phyloP scores from a whole-genome alignment of 768 basidiomycete species.

The Coprinopsis sp. region DNA sequence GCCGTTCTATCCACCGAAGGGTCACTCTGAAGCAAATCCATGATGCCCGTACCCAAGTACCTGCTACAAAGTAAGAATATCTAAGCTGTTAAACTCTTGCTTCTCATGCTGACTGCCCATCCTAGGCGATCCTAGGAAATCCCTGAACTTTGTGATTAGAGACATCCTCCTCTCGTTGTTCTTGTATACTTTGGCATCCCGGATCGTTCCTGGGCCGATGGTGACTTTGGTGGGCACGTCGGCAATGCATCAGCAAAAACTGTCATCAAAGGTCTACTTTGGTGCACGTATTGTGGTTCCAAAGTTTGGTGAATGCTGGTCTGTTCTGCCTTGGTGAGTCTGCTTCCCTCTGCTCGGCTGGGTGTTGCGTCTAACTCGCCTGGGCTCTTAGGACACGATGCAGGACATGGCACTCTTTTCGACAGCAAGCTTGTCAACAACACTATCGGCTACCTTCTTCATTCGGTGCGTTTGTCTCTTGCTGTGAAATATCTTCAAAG shows the following conservation, averaged over 20 bases:
- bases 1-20: slow-evolving; percentile 46
- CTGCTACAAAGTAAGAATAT: slow-evolving; percentile 36
- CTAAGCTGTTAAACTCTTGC: not conserved
- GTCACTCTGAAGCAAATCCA: slow-evolving; percentile 50
- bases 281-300: slow-evolving; percentile 47
- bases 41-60: slow-evolving; percentile 50
- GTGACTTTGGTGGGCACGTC: slow-evolving; percentile 33
- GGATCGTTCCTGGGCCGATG: slow-evolving; percentile 37
- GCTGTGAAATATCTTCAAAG: not conserved
- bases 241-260: slow-evolving; percentile 25
- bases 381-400: slow-evolving; percentile 36
- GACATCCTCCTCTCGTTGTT: slow-evolving; percentile 38
- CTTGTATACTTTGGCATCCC: slow-evolving; percentile 40
- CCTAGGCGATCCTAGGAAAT: slow-evolving; percentile 33
- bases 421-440: slow-evolving; percentile 34
- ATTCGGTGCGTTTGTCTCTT: slow-evolving; percentile 30
- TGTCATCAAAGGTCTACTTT: slow-evolving; percentile 31
- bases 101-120: not conserved
- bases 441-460: slow-evolving; percentile 43
- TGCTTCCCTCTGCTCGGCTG: not conserved
- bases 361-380: not conserved
- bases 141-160: slow-evolving; percentile 39
- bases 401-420: slow-evolving; percentile 40
- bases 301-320: slow-evolving; percentile 47
- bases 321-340: slow-evolving; percentile 47